phyloP scores from a whole-genome alignment of 306 rosid species.

The Vigna unguiculata region DNA sequence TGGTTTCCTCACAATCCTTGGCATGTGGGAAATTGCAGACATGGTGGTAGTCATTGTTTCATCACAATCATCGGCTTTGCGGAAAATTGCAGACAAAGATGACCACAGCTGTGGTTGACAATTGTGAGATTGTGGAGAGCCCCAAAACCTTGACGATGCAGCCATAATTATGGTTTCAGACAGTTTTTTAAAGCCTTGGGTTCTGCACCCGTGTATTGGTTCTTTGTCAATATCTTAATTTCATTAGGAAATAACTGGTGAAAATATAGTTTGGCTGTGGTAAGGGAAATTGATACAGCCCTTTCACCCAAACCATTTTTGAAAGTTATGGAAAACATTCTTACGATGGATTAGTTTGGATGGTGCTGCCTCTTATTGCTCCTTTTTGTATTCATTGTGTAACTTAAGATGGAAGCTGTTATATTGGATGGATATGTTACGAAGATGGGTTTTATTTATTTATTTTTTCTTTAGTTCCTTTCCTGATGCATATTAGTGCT shows the following conservation, averaged over 20 bases:
- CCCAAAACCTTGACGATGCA: not conserved
- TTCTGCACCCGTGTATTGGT: slow-evolving; percentile 6
- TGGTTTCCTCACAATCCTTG: no score
- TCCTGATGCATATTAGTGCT: slow-evolving; percentile 31
- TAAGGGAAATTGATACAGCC: not conserved
- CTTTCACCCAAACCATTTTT: not conserved
- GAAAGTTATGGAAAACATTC: slow-evolving; percentile 19
- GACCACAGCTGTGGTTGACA: not conserved
- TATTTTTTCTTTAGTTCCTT: not conserved
- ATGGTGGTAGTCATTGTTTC: no score
- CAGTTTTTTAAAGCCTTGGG: not conserved
- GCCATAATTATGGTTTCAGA: not conserved
- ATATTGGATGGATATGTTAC: not conserved
- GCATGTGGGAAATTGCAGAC: no score
- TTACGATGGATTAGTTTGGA: slow-evolving; percentile 8
- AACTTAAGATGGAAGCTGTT: slow-evolving; percentile 1
- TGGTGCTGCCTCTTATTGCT: not conserved
- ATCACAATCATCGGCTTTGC: not conserved
- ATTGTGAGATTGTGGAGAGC: not conserved
- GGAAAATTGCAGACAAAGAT: not conserved
- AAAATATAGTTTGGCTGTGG: slow-evolving; percentile 1
- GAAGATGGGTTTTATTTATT: not conserved
- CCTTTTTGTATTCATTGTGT: slow-evolving; percentile 1
- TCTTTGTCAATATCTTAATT: slow-evolving; percentile 4
- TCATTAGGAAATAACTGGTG: slow-evolving; percentile 1